phyloP scores from a whole-genome alignment of 2,329 filamentous ascomycete genomes.

The Penicillium carneum region DNA sequence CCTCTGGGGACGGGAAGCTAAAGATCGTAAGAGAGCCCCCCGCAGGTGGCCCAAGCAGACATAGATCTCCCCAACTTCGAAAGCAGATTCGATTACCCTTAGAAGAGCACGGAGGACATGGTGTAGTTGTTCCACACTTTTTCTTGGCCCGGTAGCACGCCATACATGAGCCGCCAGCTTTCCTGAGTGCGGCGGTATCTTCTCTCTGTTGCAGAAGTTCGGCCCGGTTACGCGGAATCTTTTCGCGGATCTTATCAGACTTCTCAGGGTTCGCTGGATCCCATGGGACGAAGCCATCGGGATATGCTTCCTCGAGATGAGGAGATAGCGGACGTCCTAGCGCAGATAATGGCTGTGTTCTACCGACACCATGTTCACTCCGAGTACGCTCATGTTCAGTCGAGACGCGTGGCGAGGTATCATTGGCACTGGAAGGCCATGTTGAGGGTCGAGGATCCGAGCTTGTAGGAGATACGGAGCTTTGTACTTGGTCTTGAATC shows the following conservation, averaged over 20 bases:
- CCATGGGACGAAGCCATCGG: constrained; percentile 20
- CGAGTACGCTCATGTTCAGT: not conserved
- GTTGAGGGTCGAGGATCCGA: not conserved
- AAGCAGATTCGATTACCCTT: constrained; percentile 31
- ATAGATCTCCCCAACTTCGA: constrained; percentile 29
- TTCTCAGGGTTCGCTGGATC: constrained; percentile 26
- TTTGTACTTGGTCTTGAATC: not conserved
- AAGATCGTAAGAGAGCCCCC: not conserved
- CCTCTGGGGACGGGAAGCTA: constrained; percentile 9
- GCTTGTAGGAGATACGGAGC: not conserved
- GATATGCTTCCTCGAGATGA: too few relatives aligned
- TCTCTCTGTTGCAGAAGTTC: constrained; percentile 30
- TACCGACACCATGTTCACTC: not conserved
- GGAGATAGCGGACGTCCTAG: not conserved
- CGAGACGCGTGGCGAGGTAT: too few relatives aligned
- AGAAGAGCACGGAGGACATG: constrained; percentile 33
- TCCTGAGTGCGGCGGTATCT: constrained; percentile 30
- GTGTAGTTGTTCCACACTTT: constrained; percentile 29
- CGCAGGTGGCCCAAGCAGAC: constrained; percentile 18
- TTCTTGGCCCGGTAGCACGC: constrained; percentile 42
- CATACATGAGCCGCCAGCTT: constrained; percentile 40
- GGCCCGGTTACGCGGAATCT: constrained; percentile 14
- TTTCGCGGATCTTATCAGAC: constrained; percentile 16
- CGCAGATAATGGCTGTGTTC: not conserved
- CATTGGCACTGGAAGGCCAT: not conserved